These are phyloP conservation scores for Aspergillus brasiliensis DNA, from an alignment of 2,329 filamentous ascomycete genomes.

Conservation along the genomic window DNA sequence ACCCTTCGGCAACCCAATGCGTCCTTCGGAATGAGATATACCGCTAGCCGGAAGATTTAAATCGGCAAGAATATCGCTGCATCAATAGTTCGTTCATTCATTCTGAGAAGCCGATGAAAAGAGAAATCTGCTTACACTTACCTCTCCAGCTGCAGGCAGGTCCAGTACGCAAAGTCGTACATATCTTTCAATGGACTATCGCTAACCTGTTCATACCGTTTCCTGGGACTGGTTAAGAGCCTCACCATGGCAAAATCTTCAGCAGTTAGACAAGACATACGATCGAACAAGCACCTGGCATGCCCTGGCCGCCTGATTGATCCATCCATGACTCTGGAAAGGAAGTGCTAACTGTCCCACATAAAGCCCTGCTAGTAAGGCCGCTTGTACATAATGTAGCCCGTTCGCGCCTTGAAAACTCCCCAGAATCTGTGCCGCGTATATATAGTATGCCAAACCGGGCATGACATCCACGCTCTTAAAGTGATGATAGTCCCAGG, in stretches of 20 bases:
- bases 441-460: conserved; percentile 84
- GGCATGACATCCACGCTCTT: conserved; percentile 84
- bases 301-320: conserved; percentile 61
- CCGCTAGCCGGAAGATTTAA: conserved; percentile 66
- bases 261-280: conserved; percentile 39
- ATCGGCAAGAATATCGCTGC: conserved; percentile 87
- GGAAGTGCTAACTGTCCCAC: conserved; percentile 85
- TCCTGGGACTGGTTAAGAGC: conserved; percentile 23
- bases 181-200: conserved; percentile 56
- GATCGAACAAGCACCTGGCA: conserved; percentile 74
- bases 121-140: conserved; percentile 37
- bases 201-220: conserved; percentile 36
- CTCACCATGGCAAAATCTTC: background rate
- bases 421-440: conserved; percentile 82
- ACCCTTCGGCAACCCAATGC: conserved; percentile 43
- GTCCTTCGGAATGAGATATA: conserved; percentile 58
- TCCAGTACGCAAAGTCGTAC: conserved; percentile 82
- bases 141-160: conserved; percentile 90
- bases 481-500: conserved; percentile 25
- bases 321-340: conserved; percentile 78
- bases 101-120: background rate
- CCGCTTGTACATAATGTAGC: conserved; percentile 80
- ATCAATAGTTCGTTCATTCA: background rate
- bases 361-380: conserved; percentile 85
- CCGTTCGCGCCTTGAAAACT: conserved; percentile 77